phyloP scores from a whole-genome alignment of 192 early-diverging fungal species.

The Globomyces pollinis-pini region DNA sequence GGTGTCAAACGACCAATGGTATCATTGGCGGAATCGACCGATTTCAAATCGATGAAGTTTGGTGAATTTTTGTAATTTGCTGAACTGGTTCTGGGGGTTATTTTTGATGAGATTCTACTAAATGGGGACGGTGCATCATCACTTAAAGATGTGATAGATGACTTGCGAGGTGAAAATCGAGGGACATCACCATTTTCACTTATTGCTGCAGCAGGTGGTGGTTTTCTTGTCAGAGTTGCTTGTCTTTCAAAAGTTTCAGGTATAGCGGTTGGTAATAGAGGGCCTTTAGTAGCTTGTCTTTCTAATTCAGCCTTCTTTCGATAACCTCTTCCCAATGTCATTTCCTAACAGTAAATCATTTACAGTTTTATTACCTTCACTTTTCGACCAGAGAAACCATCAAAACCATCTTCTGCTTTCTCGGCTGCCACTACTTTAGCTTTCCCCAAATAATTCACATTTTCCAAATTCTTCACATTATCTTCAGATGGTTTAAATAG shows the following conservation, averaged over 20 bases:
- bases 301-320: neutral
- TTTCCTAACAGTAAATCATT: neutral
- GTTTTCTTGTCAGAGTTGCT: neutral
- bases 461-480: slow-evolving; percentile 76
- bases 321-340: slow-evolving; percentile 4
- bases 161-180: too few species aligned
- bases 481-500: slow-evolving; percentile 77
- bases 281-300: neutral
- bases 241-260: neutral
- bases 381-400: slow-evolving; percentile 52
- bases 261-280: neutral
- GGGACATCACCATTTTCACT: too few species aligned
- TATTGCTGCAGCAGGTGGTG: too few species aligned
- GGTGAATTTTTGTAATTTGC: neutral
- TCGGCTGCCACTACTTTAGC: slow-evolving; percentile 79
- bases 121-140: too few species aligned
- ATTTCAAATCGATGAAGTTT: neutral
- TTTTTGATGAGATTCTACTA: neutral
- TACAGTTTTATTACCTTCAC: slow-evolving; percentile 37
- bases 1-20: too few species aligned
- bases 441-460: slow-evolving; percentile 70
- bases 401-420: slow-evolving; percentile 50
- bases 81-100: slow-evolving; percentile 5
- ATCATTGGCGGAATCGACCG: too few species aligned
- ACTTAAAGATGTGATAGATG: too few species aligned